Base-by-base conservation (phyloP, 768 basidiomycete genomes). In the Fibroporia radiculosa region DNA sequence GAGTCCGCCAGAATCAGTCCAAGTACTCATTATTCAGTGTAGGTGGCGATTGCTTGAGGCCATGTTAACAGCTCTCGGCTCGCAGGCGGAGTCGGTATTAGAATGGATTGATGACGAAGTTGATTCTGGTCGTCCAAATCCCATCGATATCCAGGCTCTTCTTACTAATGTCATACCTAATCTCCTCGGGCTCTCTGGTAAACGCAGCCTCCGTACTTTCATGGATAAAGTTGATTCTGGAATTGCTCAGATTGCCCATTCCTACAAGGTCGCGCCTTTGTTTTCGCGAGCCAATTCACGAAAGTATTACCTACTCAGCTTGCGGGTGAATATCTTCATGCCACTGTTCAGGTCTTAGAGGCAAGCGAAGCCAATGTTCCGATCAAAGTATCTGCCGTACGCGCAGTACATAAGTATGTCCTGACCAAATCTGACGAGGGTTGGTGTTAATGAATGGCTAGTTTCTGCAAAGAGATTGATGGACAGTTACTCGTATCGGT, bases 21-120 rank as follows among this genome's bases (percentile, higher is more conserved):
- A n/a, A n/a, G n/a, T n/a, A n/a, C n/a, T n/a, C 33, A 47, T 34
- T 19, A 25, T 41, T 49, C 4, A 14, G 14, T 27, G 11, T 39
- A 91, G 90, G 91, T 99, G 96, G 96, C 82, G 88, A 57, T 77
- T 82, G 11, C 71, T 97, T 41, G 95, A 99, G 67, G 84, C 90
- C 2, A 77, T 77, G 6, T 72, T 97, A 4, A 87, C 89, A 6
- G 77, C 81, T 2, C 65, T 93, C 22, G 92, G 91, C 18, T 85
- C 87, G 12, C 80, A 90, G 53, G 70, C 88, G 1, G 84, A 88
- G 48, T 73, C 80, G 20, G 68, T 95, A 28, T 66, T 84, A 16
- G 86, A 91, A 27, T 77, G 78, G 31, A 68, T 89, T 12, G 84
- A 92, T 48, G 85, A 88, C 29, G 84, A 90, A 56, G 69, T 73